These are phyloP conservation scores for Stenogyne calaminthoides DNA, from an alignment of 305 asterid genomes.

Conservation along the genomic window DNA sequence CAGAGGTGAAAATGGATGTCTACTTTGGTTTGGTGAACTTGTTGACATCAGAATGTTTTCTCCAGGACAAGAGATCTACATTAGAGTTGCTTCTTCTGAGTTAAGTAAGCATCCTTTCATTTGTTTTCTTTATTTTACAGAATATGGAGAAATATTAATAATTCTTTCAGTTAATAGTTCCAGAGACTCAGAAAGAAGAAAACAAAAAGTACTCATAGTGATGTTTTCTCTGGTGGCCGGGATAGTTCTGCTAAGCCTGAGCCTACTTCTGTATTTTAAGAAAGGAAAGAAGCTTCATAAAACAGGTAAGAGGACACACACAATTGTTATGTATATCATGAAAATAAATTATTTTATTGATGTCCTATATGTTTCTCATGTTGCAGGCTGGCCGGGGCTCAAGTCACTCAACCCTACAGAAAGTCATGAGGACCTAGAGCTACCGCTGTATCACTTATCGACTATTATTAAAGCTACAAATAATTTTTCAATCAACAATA, in stretches of 20 bases:
- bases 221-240: conserved; percentile 21
- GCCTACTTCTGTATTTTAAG: conserved; percentile 23
- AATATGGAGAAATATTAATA: background rate
- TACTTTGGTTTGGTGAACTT: no score
- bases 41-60: conserved; percentile 20
- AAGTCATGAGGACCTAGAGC: conserved; percentile 29
- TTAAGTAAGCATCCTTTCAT: background rate
- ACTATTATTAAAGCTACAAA: conserved; percentile 34
- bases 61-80: conserved; percentile 25
- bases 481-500: conserved; percentile 36
- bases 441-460: conserved; percentile 35
- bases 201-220: conserved; percentile 22
- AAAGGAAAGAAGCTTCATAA: conserved; percentile 22
- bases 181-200: conserved; percentile 25
- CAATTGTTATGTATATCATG: background rate
- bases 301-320: background rate
- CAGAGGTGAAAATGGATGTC: background rate
- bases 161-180: background rate
- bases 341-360: background rate
- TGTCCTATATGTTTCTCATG: background rate
- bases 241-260: conserved; percentile 28
- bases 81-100: conserved; percentile 29
- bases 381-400: background rate
- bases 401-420: background rate
- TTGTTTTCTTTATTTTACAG: background rate